Evolutionary conservation across 208 protist species (phyloP).

Genomic region (Leishmania aethiopica): DNA sequence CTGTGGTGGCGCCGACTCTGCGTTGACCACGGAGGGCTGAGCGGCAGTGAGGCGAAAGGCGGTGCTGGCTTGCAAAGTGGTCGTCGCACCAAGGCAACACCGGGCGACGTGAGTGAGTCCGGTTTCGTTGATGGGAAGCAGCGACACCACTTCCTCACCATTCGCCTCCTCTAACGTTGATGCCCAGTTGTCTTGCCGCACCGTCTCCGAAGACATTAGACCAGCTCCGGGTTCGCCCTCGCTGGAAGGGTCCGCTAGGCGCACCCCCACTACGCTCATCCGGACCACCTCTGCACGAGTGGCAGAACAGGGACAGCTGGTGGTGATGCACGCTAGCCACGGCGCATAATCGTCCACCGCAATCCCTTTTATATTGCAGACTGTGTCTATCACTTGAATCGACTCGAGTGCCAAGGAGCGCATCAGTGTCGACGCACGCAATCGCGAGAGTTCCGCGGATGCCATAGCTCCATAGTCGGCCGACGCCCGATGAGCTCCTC

Average conservation of each 20-base stretch:
- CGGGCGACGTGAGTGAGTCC: conserved; percentile 6
- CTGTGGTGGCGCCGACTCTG: not conserved
- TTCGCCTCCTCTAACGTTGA: not conserved
- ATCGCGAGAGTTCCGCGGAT: not conserved
- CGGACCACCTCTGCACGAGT: not conserved
- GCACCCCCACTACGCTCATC: not conserved
- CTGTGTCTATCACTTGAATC: not conserved
- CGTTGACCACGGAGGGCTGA: conserved; percentile 1
- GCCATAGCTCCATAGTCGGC: not conserved
- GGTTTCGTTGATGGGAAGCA: not conserved
- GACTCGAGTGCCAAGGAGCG: not conserved
- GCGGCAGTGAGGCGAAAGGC: not conserved
- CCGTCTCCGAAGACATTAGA: not conserved
- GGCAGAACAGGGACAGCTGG: not conserved
- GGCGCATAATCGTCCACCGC: conserved; percentile 6
- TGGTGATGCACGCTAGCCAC: not conserved
- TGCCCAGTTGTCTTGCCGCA: not conserved
- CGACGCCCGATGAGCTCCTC: not conserved
- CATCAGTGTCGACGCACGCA: not conserved
- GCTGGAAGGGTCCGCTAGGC: not conserved
- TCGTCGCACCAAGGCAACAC: conserved; percentile 5
- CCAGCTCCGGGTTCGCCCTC: not conserved
- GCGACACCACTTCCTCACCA: conserved; percentile 5
- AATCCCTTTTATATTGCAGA: conserved; percentile 7
- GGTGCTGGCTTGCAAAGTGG: conserved; percentile 10